A percentile compares a stretch with the other conserved stretches of the same genome.
phyloP scores from a whole-genome alignment of 164 flowering plant genomes.

The Macadamia tetraphylla region DNA sequence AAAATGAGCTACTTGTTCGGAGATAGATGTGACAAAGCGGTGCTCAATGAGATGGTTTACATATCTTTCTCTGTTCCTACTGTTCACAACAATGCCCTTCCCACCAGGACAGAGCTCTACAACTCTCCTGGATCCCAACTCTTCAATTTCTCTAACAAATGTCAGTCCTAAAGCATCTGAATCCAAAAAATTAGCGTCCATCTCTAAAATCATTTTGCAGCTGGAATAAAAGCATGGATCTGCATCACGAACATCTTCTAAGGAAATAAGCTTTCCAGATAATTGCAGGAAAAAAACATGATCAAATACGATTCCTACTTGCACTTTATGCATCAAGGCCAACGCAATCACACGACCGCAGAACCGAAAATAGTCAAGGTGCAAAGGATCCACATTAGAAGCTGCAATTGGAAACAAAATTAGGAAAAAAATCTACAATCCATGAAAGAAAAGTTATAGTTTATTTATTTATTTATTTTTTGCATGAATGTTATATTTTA shows the following conservation, averaged over 20 bases:
- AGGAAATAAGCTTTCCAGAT: constrained; percentile 47
- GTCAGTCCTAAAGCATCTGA: constrained; percentile 84
- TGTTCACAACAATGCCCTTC: constrained; percentile 47
- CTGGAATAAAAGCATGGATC: constrained; percentile 77
- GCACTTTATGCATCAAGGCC: constrained; percentile 83
- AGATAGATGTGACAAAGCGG: constrained; percentile 57
- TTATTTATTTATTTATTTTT: too few relatives aligned
- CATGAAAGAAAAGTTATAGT: too few relatives aligned
- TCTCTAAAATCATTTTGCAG: constrained; percentile 75
- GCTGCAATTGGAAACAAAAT: constrained; percentile 49
- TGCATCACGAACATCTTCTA: constrained; percentile 80
- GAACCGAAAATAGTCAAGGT: constrained; percentile 73
- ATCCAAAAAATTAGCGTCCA: constrained; percentile 71
- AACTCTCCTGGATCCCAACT: constrained; percentile 57
- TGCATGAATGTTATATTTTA: too few relatives aligned
- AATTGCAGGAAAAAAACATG: constrained; percentile 76
- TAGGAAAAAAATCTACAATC: neutral
- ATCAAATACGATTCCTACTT: constrained; percentile 79
- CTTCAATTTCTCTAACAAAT: constrained; percentile 78
- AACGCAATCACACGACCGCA: constrained; percentile 83
- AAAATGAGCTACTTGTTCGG: constrained; percentile 57
- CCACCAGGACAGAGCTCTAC: constrained; percentile 83
- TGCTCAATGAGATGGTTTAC: constrained; percentile 64
- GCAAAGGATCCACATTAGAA: constrained; percentile 71
- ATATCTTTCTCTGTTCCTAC: constrained; percentile 65